phyloP scores from a whole-genome alignment of 176 grass and related monocot species.

The Hordeum vulgare region MorexV3_pseudomolecules_assembly NC_058524.1:607598304-607598803 shows the following conservation, averaged over 20 bases:
- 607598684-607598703: background rate
- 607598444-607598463: no score
- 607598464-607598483: no score
- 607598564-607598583: conserved; percentile 11
- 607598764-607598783: conserved; percentile 34
- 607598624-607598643: conserved; percentile 29
- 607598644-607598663: conserved; percentile 39
- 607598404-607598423: no score
- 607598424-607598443: no score
- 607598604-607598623: background rate
- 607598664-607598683: conserved; percentile 37
- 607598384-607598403: no score
- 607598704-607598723: background rate
- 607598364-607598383: no score
- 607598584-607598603: background rate
- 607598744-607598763: conserved; percentile 27
- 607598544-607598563: background rate
- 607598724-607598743: conserved; percentile 13
- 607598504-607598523: background rate
- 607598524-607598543: background rate
- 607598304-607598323: no score
- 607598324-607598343: no score
- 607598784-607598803: conserved; percentile 23
- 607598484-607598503: background rate
- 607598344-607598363: no score